Percentiles rank a stretch among this genome's conserved stretches.
These are phyloP conservation scores for Tylopilus sp. DNA, from an alignment of 1,284 basidiomycete species.

Conservation along the genomic window DNA sequence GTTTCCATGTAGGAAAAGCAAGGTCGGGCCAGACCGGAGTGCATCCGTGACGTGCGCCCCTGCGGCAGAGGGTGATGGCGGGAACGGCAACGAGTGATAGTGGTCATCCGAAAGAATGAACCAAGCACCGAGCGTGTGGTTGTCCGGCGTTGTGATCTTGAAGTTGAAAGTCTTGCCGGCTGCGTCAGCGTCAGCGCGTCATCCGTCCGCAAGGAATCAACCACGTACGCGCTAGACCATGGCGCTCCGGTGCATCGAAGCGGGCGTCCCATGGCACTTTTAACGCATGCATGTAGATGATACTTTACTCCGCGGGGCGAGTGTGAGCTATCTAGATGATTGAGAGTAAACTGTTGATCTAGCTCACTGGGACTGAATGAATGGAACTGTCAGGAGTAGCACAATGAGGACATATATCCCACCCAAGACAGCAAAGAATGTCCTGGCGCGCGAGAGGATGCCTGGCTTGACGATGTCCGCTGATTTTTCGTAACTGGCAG, in stretches of 20 bases:
- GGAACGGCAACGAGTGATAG: constrained; percentile 51
- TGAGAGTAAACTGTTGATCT: constrained; percentile 8
- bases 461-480: constrained; percentile 9
- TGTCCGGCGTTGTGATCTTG: constrained; percentile 70
- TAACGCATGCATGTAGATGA: constrained; percentile 68
- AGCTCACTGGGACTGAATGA: constrained; percentile 73
- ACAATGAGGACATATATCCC: constrained; percentile 57
- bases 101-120: constrained; percentile 76
- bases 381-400: constrained; percentile 56
- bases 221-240: constrained; percentile 79
- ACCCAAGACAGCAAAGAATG: constrained; percentile 41
- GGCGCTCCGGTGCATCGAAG: constrained; percentile 68
- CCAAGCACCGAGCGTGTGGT: constrained; percentile 84
- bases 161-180: constrained; percentile 81
- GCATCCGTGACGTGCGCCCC: constrained; percentile 44
- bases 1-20: constrained; percentile 92
- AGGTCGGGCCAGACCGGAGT: constrained; percentile 62
- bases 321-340: constrained; percentile 10
- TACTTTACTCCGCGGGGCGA: constrained; percentile 34
- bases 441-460: constrained; percentile 37
- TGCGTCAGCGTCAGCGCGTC: constrained; percentile 25
- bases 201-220: not conserved
- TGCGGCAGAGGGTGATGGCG: constrained; percentile 33
- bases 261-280: constrained; percentile 63
- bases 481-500: constrained; percentile 1